phyloP scores from a whole-genome alignment of 306 rosid genomes.

The Prunus padus region DNA sequence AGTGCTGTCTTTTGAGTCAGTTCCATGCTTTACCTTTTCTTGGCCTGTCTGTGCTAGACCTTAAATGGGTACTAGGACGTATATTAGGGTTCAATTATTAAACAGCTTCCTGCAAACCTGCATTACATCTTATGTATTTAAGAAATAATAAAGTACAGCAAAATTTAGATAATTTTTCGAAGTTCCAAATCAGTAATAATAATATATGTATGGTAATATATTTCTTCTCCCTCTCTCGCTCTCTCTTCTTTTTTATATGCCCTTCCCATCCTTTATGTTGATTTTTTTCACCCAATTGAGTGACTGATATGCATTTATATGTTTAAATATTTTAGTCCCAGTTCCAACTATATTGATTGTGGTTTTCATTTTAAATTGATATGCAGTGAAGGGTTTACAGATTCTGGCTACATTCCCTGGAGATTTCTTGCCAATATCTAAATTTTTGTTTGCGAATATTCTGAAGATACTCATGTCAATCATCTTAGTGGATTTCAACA shows the following conservation, averaged over 20 bases:
- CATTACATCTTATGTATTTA: neutral
- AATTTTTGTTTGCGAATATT: slow-evolving; percentile 49
- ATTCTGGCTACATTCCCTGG: slow-evolving; percentile 66
- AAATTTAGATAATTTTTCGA: neutral
- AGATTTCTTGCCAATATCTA: slow-evolving; percentile 62
- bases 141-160: neutral
- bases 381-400: slow-evolving; percentile 84
- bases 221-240: no score
- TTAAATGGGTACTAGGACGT: neutral
- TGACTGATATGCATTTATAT: neutral
- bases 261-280: neutral
- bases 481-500: slow-evolving; percentile 52
- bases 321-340: neutral
- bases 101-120: neutral
- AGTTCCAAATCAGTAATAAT: neutral
- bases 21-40: neutral
- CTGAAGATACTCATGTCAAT: slow-evolving; percentile 65
- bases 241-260: no score
- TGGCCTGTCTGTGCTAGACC: neutral
- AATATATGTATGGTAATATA: neutral
- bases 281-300: neutral
- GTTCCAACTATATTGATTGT: slow-evolving; percentile 22
- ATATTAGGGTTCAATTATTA: neutral
- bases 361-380: slow-evolving; percentile 23
- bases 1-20: neutral